phyloP scores from a whole-genome alignment of 495 filamentous ascomycete species.

The Aspergillus saccharolyticus region DNA sequence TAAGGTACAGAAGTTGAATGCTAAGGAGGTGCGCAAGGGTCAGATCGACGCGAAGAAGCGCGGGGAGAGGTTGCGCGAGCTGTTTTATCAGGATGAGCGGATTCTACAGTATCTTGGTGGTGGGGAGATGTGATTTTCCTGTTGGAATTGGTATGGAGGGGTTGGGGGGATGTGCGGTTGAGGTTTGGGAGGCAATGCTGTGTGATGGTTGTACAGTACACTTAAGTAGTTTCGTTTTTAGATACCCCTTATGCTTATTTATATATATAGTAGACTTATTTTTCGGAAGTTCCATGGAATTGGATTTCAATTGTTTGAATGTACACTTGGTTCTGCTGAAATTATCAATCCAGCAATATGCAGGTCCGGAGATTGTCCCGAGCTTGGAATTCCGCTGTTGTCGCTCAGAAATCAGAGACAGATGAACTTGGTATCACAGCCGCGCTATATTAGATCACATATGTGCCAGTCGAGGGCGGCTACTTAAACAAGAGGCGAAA shows the following conservation, averaged over 20 bases:
- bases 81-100: slow-evolving; percentile 66
- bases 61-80: slow-evolving; percentile 54
- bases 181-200: neutral
- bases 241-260: too few species aligned
- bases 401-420: slow-evolving; percentile 10
- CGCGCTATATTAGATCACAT: slow-evolving; percentile 21
- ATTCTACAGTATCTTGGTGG: slow-evolving; percentile 66
- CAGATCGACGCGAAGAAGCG: slow-evolving; percentile 56
- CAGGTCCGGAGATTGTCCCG: neutral
- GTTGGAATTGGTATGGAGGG: neutral
- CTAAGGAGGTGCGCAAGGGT: slow-evolving; percentile 60
- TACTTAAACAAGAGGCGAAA: neutral
- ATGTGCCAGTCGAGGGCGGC: neutral
- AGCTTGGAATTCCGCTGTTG: too few species aligned
- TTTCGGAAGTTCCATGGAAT: too few species aligned
- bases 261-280: too few species aligned
- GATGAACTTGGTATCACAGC: slow-evolving; percentile 37
- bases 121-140: slow-evolving; percentile 2
- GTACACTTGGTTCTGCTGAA: too few species aligned
- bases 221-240: too few species aligned
- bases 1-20: slow-evolving; percentile 59
- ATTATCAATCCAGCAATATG: too few species aligned
- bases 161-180: neutral
- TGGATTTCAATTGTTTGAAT: too few species aligned
- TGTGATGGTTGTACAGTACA: too few species aligned